A percentile compares a stretch with the other conserved stretches of the same genome.
Evolutionary conservation across 208 protist genomes (phyloP).

Genomic region (Trypanosoma mega): DNA sequence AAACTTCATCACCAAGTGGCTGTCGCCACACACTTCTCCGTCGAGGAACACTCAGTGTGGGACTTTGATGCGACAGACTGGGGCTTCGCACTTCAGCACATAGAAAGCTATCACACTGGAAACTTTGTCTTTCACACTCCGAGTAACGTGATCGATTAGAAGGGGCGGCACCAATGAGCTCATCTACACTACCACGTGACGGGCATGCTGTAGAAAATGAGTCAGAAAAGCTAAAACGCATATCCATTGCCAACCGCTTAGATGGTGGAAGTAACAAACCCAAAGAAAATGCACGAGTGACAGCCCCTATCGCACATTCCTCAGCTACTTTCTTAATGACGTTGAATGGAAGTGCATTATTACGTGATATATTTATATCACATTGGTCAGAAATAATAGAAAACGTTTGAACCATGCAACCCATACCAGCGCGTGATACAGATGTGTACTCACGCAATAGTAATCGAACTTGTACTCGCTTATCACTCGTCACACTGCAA

Average conservation of each 20-base stretch:
- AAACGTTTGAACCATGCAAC: slow-evolving; percentile 66
- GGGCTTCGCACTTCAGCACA: too few species aligned
- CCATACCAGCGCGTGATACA: slow-evolving; percentile 31
- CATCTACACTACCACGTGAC: neutral
- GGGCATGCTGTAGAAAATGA: neutral
- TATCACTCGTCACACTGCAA: neutral
- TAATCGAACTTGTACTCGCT: slow-evolving; percentile 21
- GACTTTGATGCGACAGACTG: too few species aligned
- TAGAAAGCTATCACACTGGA: too few species aligned
- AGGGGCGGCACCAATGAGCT: too few species aligned
- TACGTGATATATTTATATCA: slow-evolving; percentile 32
- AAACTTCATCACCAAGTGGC: slow-evolving; percentile 31
- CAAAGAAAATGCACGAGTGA: slow-evolving; percentile 53
- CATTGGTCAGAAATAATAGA: slow-evolving; percentile 48
- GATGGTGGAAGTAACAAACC: slow-evolving; percentile 16
- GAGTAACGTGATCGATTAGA: too few species aligned
- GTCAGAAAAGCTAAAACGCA: neutral
- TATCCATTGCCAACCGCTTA: neutral
- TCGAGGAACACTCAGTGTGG: neutral
- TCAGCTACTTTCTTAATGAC: slow-evolving; percentile 28
- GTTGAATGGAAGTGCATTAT: slow-evolving; percentile 37
- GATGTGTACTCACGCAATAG: slow-evolving; percentile 77
- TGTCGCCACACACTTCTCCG: slow-evolving; percentile 1
- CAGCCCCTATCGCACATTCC: slow-evolving; percentile 27
- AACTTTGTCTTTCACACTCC: too few species aligned